These are phyloP conservation scores for Ogataea parapolymorpha DNA, from an alignment of 805 yeast species.

Conservation along the genomic window DNA sequence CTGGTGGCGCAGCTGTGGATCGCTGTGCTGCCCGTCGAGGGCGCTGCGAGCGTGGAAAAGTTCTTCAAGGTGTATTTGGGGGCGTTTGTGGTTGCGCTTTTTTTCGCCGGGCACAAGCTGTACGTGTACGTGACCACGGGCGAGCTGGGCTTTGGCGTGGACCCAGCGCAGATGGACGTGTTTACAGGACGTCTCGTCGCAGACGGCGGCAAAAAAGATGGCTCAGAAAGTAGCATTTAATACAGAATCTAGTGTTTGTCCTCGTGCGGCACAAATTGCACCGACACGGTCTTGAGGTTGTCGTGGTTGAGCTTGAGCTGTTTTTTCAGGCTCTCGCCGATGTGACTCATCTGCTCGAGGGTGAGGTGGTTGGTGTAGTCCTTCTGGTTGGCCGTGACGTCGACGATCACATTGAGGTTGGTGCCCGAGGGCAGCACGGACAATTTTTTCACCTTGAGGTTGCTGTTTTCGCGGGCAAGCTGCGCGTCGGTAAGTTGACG, in stretches of 20 bases:
- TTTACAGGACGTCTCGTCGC: slow-evolving; percentile 25
- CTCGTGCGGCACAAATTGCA: slow-evolving; percentile 31
- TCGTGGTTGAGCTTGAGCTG: slow-evolving; percentile 35
- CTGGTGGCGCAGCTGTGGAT: slow-evolving; percentile 47
- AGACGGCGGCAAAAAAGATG: slow-evolving; percentile 32
- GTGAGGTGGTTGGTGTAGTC: slow-evolving; percentile 29
- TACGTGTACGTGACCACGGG: slow-evolving; percentile 13
- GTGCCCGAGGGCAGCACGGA: slow-evolving; percentile 54
- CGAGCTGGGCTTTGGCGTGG: slow-evolving; percentile 14
- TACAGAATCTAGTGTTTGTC: slow-evolving; percentile 12
- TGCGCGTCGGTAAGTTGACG: slow-evolving; percentile 34
- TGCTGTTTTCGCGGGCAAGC: slow-evolving; percentile 32
- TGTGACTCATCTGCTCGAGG: slow-evolving; percentile 32
- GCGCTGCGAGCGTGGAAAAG: slow-evolving; percentile 30
- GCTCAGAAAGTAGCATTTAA: slow-evolving; percentile 13
- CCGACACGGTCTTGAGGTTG: slow-evolving; percentile 33
- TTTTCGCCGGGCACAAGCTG: slow-evolving; percentile 43
- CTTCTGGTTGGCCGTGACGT: slow-evolving; percentile 31
- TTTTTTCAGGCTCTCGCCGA: slow-evolving; percentile 25
- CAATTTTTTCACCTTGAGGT: slow-evolving; percentile 36
- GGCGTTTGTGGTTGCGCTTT: slow-evolving; percentile 41
- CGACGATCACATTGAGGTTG: slow-evolving; percentile 40
- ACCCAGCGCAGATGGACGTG: slow-evolving; percentile 22
- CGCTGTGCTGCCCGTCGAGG: slow-evolving; percentile 40
- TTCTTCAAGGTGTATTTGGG: slow-evolving; percentile 48